These are phyloP conservation scores for Colletotrichum melonis DNA, from an alignment of 2,329 filamentous ascomycete genomes.

Conservation along the genomic window DNA sequence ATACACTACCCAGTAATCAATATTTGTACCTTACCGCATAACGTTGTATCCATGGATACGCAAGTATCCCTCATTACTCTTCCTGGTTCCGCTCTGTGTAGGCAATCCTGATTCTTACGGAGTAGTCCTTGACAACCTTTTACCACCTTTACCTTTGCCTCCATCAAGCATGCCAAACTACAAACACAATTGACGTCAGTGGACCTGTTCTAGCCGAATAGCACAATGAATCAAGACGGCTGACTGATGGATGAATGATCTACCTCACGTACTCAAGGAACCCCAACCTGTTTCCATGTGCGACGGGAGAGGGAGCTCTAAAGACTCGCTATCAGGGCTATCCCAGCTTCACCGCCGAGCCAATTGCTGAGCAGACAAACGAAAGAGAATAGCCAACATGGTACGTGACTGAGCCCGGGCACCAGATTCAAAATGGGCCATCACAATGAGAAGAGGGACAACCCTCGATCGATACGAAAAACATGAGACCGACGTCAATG, in stretches of 20 bases:
- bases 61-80: background rate
- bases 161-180: background rate
- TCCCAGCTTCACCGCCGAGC: slow-evolving; percentile 4
- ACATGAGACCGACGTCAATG: background rate
- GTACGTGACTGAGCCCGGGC: background rate
- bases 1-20: too few species aligned
- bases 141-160: background rate
- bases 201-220: background rate
- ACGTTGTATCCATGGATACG: background rate
- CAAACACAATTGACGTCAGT: background rate
- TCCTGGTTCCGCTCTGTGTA: too few species aligned
- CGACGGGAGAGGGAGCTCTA: background rate
- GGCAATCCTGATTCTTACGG: too few species aligned
- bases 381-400: background rate
- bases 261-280: background rate
- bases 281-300: background rate
- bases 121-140: background rate
- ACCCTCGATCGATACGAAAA: slow-evolving; percentile 5
- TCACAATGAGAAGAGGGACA: background rate
- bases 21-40: background rate
- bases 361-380: slow-evolving; percentile 2
- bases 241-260: background rate
- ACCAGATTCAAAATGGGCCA: background rate
- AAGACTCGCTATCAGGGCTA: background rate
- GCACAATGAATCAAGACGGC: background rate